Evolutionary conservation across 805 yeast species (phyloP).

Genomic region (Komagataella mondaviorum): DNA sequence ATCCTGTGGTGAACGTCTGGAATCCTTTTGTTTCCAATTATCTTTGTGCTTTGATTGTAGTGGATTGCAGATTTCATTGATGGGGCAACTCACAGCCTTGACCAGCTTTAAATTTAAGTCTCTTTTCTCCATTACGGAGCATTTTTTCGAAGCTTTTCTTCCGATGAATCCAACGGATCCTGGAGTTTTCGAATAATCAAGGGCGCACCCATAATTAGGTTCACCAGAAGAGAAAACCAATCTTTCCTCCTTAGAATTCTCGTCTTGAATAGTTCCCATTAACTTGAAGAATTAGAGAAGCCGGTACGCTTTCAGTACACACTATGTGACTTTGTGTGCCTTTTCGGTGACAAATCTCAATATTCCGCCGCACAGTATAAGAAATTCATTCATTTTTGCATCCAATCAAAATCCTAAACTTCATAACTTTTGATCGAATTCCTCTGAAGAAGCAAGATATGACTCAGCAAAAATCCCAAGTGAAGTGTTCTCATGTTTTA

Average conservation of each 20-base stretch:
- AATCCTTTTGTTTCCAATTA: neutral
- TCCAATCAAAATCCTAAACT: too few relatives aligned
- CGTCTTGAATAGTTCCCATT: neutral
- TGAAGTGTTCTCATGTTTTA: neutral
- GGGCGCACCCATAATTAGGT: neutral
- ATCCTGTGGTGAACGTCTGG: neutral
- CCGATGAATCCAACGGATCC: neutral
- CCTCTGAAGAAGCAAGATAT: neutral
- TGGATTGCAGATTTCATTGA: neutral
- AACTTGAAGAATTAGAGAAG: too few relatives aligned
- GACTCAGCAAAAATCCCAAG: neutral
- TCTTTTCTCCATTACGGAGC: neutral
- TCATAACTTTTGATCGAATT: neutral
- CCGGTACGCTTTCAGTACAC: neutral
- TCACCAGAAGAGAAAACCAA: neutral
- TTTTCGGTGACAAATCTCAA: neutral
- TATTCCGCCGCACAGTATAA: neutral
- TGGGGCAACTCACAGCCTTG: neutral
- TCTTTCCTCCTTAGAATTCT: neutral
- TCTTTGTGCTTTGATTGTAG: neutral
- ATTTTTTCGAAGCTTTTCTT: neutral
- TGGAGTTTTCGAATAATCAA: neutral
- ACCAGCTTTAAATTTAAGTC: neutral
- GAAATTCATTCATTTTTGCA: neutral
- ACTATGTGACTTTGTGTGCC: neutral